These are phyloP conservation scores for Brasenia schreberi DNA, from an alignment of 164 flowering plant species.

Conservation along the genomic window DNA sequence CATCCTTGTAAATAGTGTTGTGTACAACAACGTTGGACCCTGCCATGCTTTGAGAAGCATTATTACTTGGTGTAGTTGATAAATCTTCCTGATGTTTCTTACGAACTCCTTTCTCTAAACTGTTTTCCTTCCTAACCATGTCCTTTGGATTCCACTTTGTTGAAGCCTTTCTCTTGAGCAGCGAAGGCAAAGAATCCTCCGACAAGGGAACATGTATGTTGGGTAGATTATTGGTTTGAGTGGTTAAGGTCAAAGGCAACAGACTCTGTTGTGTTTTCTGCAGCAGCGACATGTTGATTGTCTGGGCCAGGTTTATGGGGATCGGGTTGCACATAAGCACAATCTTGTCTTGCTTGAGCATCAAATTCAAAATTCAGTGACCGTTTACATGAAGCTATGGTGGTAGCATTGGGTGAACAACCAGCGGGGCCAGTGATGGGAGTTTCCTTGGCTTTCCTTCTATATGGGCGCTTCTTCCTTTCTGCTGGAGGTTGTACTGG, in stretches of 20 bases:
- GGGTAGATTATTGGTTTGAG: slow-evolving; percentile 11
- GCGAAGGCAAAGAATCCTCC: slow-evolving; percentile 4
- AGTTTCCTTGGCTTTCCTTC: not conserved
- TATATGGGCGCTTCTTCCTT: not conserved
- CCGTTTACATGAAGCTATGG: not conserved
- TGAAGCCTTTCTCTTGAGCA: slow-evolving; percentile 4
- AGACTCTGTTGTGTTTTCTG: not conserved
- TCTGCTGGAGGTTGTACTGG: not conserved
- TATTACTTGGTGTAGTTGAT: no score
- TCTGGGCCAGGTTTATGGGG: not conserved
- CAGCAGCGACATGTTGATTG: not conserved
- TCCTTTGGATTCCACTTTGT: slow-evolving; percentile 1
- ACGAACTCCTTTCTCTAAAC: not conserved
- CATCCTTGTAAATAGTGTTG: not conserved
- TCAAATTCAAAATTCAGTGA: not conserved
- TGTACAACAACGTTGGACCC: no score
- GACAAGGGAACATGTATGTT: slow-evolving; percentile 10
- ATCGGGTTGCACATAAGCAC: no score
- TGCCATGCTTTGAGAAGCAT: no score
- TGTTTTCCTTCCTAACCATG: slow-evolving; percentile 5
- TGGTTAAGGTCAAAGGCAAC: slow-evolving; percentile 18
- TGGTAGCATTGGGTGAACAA: not conserved
- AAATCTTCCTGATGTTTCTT: not conserved
- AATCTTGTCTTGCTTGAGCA: not conserved
- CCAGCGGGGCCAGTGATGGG: not conserved